These are phyloP conservation scores for Saccharomycopsis oosterbeekiorum DNA, from an alignment of 805 yeast species.

Conservation along the genomic window DNA sequence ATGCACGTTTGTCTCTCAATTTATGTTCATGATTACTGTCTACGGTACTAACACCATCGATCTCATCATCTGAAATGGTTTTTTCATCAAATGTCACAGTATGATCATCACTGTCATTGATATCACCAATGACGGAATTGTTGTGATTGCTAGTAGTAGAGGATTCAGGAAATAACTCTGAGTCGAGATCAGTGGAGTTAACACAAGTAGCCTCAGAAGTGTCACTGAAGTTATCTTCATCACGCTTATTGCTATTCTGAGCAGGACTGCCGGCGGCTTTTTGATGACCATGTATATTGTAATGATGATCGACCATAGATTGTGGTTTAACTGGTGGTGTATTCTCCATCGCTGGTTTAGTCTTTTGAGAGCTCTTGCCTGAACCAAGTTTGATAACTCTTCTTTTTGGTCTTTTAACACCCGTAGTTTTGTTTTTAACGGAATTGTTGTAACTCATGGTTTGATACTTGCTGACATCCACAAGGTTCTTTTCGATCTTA, in stretches of 20 bases:
- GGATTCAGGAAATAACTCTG: neutral
- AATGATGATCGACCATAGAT: neutral
- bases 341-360: neutral
- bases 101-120: neutral
- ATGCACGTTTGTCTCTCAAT: constrained; percentile 15
- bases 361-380: constrained; percentile 1
- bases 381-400: constrained; percentile 23
- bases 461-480: constrained; percentile 18
- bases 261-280: neutral
- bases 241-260: neutral
- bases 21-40: neutral
- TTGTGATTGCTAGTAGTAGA: neutral
- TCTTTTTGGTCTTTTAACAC: constrained; percentile 22
- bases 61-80: neutral
- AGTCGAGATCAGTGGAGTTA: neutral
- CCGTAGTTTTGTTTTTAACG: constrained; percentile 11
- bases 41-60: neutral
- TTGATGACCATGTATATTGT: neutral
- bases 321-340: neutral
- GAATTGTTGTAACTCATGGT: constrained; percentile 14
- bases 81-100: neutral
- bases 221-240: neutral
- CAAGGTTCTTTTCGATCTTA: constrained; percentile 13
- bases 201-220: neutral
- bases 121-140: neutral